Evolutionary conservation across 169 alveolate species (phyloP).

Genomic region (Fabrea salina): DNA sequence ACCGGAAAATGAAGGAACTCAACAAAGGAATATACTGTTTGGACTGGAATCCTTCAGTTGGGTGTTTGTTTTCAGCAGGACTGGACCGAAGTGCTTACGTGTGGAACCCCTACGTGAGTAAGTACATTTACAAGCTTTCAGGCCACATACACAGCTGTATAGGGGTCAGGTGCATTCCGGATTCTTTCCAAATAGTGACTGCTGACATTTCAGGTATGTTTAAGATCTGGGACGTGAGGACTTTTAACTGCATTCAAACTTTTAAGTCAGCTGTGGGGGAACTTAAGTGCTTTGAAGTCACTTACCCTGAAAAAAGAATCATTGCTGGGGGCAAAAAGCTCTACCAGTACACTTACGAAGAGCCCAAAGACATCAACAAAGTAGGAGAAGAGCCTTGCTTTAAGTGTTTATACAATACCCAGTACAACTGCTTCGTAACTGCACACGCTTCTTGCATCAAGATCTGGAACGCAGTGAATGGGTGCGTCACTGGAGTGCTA

Average conservation of each 20-base stretch:
- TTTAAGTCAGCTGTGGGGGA: constrained; percentile 70
- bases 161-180: constrained; percentile 75
- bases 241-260: constrained; percentile 70
- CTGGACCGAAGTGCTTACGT: constrained; percentile 71
- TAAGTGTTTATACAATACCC: constrained; percentile 65
- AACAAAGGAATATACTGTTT: constrained; percentile 64
- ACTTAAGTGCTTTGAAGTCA: constrained; percentile 61
- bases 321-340: constrained; percentile 77
- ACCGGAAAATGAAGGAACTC: constrained; percentile 53
- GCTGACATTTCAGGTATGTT: constrained; percentile 85
- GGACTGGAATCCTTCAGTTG: constrained; percentile 66
- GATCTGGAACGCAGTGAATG: constrained; percentile 78
- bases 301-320: constrained; percentile 57
- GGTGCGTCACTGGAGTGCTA: constrained; percentile 60
- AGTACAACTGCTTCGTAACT: constrained; percentile 64
- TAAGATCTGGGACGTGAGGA: constrained; percentile 81
- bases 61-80: constrained; percentile 68
- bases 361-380: constrained; percentile 76
- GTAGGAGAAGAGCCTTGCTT: constrained; percentile 69
- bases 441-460: constrained; percentile 80
- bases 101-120: constrained; percentile 75
- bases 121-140: constrained; percentile 61
- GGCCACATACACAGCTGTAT: constrained; percentile 81
- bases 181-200: constrained; percentile 72
- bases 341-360: constrained; percentile 77